Base-by-base conservation (phyloP, 495 filamentous ascomycete genomes). In the Aspergillus avenaceus region DNA sequence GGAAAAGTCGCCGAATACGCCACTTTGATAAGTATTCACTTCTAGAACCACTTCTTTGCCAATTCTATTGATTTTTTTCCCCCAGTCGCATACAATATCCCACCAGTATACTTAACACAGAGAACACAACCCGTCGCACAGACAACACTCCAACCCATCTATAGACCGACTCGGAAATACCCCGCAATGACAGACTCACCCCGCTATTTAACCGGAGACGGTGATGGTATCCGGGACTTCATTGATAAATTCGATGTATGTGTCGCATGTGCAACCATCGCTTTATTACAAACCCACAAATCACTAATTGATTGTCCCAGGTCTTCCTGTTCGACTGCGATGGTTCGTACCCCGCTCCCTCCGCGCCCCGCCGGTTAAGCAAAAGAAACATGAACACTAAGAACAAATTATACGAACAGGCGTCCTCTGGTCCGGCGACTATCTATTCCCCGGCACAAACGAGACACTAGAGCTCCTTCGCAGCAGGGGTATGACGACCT, bases 321-420 rank as follows among this genome's bases (percentile, higher is more conserved):
- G 82, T 88, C 24, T 97, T 98, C 63, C 74, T 98, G 7, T 89
- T 98, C 57, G 93, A 98, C 64, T 98, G 93, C 69, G 93, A 98
- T 82, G 93, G 92, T 96, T 71, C 53, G 79, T 72, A 11, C 40
- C 31, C 22, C 26, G 34, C 4, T 18, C n/a, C 19, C 19, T 48
- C 37, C 16, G 13, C 14, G n/a, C 37, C 24, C 5, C 23, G 19
- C 41, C 45, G 37, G n/a, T n/a, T n/a, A n/a, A n/a, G n/a, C n/a
- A n/a, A n/a, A n/a, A n/a, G n/a, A n/a, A n/a, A n/a, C n/a, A n/a
- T n/a, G n/a, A 56, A 31, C 14, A 47, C 53, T 63, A 37, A 60
- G 45, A 62, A 38, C 24, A n/a, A 43, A 63, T 45, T 19, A n/a
- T 34, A 26, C 4, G 52, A 28, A 13, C 51, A 97, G 92, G 92